Evolutionary conservation across 2,329 filamentous ascomycete genomes (phyloP).

Genomic region (Boeremia exigua): DNA sequence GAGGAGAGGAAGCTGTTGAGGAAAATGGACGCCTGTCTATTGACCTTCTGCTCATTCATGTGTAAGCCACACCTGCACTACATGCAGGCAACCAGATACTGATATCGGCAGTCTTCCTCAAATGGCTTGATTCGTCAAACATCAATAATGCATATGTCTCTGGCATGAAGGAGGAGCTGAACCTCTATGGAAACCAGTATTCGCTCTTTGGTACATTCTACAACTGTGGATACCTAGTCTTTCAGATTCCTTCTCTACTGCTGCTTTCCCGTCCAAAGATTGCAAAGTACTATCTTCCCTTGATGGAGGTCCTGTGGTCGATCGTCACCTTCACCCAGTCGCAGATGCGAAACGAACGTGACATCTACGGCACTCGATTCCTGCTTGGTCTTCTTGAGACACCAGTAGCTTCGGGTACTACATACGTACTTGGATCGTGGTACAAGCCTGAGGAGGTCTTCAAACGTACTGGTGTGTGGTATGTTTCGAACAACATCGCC

Average conservation of each 20-base stretch:
- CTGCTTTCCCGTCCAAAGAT: conserved; percentile 47
- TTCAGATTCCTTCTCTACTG: conserved; percentile 48
- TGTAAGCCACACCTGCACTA: conserved; percentile 32
- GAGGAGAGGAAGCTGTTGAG: conserved; percentile 44
- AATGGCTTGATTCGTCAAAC: conserved; percentile 48
- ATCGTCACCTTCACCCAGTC: conserved; percentile 50
- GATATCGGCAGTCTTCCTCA: conserved; percentile 42
- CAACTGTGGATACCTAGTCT: conserved; percentile 49
- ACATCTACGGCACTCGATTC: conserved; percentile 51
- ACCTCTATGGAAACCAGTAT: conserved; percentile 65
- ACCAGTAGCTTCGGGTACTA: conserved; percentile 46
- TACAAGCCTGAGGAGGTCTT: conserved; percentile 56
- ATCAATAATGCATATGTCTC: conserved; percentile 55
- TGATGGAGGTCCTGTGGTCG: conserved; percentile 51
- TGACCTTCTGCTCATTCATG: conserved; percentile 48
- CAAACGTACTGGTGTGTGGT: conserved; percentile 63
- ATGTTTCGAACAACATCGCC: conserved; percentile 59
- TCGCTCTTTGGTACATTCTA: conserved; percentile 54
- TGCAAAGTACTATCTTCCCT: conserved; percentile 47
- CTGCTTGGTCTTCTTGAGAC: conserved; percentile 47
- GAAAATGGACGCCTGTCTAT: conserved; percentile 46
- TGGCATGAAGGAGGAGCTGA: conserved; percentile 42
- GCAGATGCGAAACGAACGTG: conserved; percentile 46
- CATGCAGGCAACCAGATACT: conserved; percentile 2
- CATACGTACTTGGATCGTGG: conserved; percentile 49